These are phyloP conservation scores for Talaromyces sp. DNA, from an alignment of 2,329 filamentous ascomycete genomes.

Conservation along the genomic window DNA sequence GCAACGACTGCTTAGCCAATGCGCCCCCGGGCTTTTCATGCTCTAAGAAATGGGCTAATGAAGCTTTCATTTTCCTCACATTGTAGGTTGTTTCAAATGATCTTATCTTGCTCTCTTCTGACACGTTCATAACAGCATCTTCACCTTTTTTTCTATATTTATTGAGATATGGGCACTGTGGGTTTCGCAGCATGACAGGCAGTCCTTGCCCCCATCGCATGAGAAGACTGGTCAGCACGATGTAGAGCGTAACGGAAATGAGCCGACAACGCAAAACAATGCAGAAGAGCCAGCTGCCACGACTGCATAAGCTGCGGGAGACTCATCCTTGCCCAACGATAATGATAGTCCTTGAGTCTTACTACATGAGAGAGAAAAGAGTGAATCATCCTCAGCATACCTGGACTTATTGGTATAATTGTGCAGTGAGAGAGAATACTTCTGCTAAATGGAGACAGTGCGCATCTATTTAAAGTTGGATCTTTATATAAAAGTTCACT, in stretches of 20 bases:
- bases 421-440: too few relatives aligned
- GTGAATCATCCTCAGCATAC: too few relatives aligned
- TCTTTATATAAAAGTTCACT: background rate
- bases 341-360: background rate
- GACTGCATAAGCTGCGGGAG: background rate
- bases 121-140: slow-evolving; percentile 25
- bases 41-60: slow-evolving; percentile 33
- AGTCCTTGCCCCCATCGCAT: background rate
- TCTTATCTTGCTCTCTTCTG: background rate
- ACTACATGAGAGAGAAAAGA: background rate
- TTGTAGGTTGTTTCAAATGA: slow-evolving; percentile 30
- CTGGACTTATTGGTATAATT: too few relatives aligned
- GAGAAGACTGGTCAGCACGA: background rate
- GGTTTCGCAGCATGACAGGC: slow-evolving; percentile 3
- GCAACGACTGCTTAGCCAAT: slow-evolving; percentile 23
- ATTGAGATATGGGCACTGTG: slow-evolving; percentile 32
- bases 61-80: slow-evolving; percentile 41
- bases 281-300: background rate
- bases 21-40: slow-evolving; percentile 30
- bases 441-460: too few relatives aligned
- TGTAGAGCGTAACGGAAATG: background rate
- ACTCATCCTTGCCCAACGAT: background rate
- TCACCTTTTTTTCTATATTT: slow-evolving; percentile 34
- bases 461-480: background rate
- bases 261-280: background rate